Evolutionary conservation across 2,329 filamentous ascomycete genomes (phyloP).

Genomic region (Fusarium sterilihyphosum): DNA sequence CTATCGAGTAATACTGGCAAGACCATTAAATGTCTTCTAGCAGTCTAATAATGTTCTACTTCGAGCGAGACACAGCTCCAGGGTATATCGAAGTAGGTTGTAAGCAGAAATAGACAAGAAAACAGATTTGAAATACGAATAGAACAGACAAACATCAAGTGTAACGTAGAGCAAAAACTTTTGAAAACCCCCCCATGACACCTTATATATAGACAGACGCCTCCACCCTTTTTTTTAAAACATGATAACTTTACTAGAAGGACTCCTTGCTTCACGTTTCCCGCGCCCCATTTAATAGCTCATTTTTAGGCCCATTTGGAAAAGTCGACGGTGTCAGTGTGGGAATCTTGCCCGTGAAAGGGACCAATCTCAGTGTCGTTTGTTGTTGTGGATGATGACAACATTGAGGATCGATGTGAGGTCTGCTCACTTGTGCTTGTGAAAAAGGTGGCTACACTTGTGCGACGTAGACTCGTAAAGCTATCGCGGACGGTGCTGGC

Average conservation of each 20-base stretch:
- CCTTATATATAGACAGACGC: slow-evolving; percentile 46
- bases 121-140: slow-evolving; percentile 10
- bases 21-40: slow-evolving; percentile 1
- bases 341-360: slow-evolving; percentile 43
- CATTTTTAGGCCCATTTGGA: slow-evolving; percentile 50
- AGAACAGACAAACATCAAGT: slow-evolving; percentile 24
- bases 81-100: slow-evolving; percentile 18
- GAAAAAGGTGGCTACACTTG: slow-evolving; percentile 74
- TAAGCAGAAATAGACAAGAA: slow-evolving; percentile 10
- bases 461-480: slow-evolving; percentile 67
- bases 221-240: slow-evolving; percentile 13
- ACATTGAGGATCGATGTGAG: slow-evolving; percentile 67
- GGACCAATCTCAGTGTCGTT: slow-evolving; percentile 63
- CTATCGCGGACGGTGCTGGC: slow-evolving; percentile 67
- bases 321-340: slow-evolving; percentile 53
- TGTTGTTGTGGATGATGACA: slow-evolving; percentile 63
- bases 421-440: slow-evolving; percentile 65
- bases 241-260: slow-evolving; percentile 23
- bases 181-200: slow-evolving; percentile 33
- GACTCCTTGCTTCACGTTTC: slow-evolving; percentile 12
- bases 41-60: slow-evolving; percentile 6
- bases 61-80: slow-evolving; percentile 4
- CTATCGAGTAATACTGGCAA: not conserved
- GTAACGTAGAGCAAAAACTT: slow-evolving; percentile 40
- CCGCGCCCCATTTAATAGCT: not conserved